Conservation (phyloP, 2,329 filamentous ascomycete genomes). For the Clonostachys byssicola region DNA sequence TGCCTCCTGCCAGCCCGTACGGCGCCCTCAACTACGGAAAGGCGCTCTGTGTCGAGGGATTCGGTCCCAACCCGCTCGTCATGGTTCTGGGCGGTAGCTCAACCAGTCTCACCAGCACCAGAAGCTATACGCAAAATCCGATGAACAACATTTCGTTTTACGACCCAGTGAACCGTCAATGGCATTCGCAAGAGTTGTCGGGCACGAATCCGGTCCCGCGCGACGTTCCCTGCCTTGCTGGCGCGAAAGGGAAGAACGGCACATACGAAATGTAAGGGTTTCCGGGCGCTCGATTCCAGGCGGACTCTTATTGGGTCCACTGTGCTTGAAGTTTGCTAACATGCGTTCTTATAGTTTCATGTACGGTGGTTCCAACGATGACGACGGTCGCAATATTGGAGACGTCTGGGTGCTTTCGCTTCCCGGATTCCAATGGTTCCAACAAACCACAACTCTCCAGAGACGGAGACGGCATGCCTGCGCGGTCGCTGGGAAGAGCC, state of each 20-base stretch:
- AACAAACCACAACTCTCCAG: not conserved
- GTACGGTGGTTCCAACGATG: not conserved
- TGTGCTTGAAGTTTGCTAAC: not conserved
- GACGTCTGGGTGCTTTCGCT: conserved; percentile 29
- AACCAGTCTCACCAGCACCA: too few relatives aligned
- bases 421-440: conserved; percentile 28
- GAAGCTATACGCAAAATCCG: too few relatives aligned
- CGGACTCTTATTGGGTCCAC: too few relatives aligned
- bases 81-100: too few relatives aligned
- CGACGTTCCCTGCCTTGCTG: not conserved
- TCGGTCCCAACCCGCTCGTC: too few relatives aligned
- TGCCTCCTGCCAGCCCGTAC: conserved; percentile 20
- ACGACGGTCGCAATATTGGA: conserved; percentile 9
- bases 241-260: not conserved
- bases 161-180: not conserved
- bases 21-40: too few relatives aligned
- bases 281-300: too few relatives aligned
- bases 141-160: not conserved
- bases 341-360: not conserved
- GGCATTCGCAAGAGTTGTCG: not conserved
- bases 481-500: conserved; percentile 16
- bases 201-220: not conserved
- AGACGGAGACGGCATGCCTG: not conserved
- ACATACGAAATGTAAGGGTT: not conserved
- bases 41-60: not conserved